A percentile compares a stretch with the other conserved stretches of the same genome.
Evolutionary conservation across 148 eudicot species (phyloP).

Genomic region (Nepenthes gracilis): DNA sequence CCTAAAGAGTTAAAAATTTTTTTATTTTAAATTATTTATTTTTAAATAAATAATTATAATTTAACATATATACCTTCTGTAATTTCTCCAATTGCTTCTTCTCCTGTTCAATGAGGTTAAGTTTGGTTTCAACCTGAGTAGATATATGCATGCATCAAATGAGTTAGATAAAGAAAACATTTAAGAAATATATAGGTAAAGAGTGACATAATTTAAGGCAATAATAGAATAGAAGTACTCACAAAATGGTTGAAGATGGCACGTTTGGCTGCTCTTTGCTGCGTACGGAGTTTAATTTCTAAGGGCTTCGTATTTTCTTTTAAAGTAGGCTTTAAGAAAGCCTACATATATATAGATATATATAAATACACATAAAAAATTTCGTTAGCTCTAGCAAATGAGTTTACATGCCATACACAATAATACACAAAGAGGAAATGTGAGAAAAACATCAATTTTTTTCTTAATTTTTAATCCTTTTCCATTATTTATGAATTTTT

Average conservation of each 20-base stretch:
- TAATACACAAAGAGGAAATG: no score
- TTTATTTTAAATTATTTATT: neutral
- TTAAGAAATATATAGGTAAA: neutral
- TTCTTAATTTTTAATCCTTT: no score
- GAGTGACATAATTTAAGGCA: no score
- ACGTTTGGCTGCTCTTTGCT: conserved; percentile 60
- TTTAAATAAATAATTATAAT: no score
- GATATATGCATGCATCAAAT: neutral
- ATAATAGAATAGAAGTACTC: conserved; percentile 8
- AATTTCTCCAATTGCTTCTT: no score
- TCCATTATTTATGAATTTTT: no score
- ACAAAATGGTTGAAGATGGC: conserved; percentile 55
- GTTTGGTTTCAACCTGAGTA: neutral
- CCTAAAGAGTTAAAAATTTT: no score
- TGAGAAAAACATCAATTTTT: no score
- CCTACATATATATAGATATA: conserved; percentile 4
- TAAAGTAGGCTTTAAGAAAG: conserved; percentile 17
- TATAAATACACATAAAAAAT: no score
- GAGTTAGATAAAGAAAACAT: no score
- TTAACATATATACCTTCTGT: neutral
- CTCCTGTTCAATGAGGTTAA: neutral
- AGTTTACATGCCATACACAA: no score
- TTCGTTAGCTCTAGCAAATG: no score
- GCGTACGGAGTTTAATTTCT: conserved; percentile 61
- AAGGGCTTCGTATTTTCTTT: conserved; percentile 49